phyloP scores from a whole-genome alignment of 306 rosid genomes.

The Urtica urens region DNA sequence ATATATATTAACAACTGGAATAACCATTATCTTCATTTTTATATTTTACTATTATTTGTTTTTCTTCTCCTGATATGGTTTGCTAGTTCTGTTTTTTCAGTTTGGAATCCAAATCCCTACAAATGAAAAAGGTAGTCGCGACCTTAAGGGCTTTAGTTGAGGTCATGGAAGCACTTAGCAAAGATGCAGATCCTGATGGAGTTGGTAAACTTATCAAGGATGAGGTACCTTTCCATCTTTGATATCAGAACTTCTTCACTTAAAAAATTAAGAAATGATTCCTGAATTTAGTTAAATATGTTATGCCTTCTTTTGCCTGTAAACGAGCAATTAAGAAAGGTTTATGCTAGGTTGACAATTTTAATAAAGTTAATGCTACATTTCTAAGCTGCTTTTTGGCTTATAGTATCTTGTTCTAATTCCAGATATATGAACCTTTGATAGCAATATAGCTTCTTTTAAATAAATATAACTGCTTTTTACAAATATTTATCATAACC shows the following conservation, averaged over 20 bases:
- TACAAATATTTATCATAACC: no score
- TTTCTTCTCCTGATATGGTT: conserved; percentile 18
- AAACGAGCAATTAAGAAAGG: conserved; percentile 1
- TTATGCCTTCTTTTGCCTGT: conserved; percentile 1
- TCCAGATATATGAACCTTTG: no score
- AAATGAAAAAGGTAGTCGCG: conserved; percentile 64
- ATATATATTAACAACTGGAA: not conserved
- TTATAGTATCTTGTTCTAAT: no score
- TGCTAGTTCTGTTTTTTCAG: conserved; percentile 28
- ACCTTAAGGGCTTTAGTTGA: conserved; percentile 76
- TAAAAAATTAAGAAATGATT: no score
- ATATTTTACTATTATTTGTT: not conserved
- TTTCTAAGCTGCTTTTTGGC: no score
- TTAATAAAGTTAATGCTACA: no score
- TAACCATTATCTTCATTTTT: not conserved
- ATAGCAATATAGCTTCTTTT: no score
- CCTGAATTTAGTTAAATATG: conserved; percentile 11
- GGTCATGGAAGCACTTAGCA: conserved; percentile 83
- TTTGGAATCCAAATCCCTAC: conserved; percentile 40
- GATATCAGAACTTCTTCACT: conserved; percentile 5
- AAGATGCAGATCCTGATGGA: conserved; percentile 70
- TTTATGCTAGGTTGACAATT: not conserved
- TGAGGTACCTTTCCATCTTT: conserved; percentile 49
- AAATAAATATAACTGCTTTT: no score
- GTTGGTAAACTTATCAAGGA: conserved; percentile 72